Percentiles rank a stretch among this genome's conserved stretches.
These are phyloP conservation scores for Monilinia vaccinii-corymbosi DNA, from an alignment of 2,329 filamentous ascomycete species.

Conservation along the genomic window DNA sequence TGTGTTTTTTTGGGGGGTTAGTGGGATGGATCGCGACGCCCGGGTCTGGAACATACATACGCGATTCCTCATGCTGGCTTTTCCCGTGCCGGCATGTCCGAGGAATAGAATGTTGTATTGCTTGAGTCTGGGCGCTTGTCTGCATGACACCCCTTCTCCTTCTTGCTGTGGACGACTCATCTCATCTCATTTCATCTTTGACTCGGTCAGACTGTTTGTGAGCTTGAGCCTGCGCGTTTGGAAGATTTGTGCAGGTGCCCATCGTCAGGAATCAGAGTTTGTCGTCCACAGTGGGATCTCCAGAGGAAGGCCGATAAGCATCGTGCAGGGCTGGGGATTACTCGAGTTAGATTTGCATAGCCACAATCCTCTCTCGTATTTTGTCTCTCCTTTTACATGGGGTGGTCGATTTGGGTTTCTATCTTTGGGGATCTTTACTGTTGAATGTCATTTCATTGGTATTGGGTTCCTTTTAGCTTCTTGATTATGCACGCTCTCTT, in stretches of 20 bases:
- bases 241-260: not conserved
- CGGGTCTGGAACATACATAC: not conserved
- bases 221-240: not conserved
- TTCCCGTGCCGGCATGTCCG: not conserved
- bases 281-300: no score
- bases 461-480: not conserved
- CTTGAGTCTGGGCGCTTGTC: not conserved
- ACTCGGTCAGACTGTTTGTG: no score
- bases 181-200: not conserved
- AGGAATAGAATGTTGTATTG: not conserved
- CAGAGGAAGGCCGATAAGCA: not conserved
- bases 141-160: not conserved
- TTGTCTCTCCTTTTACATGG: not conserved
- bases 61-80: not conserved
- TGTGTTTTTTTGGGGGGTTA: not conserved
- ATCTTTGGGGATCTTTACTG: not conserved
- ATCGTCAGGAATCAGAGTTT: not conserved
- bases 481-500: not conserved
- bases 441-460: not conserved
- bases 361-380: slow-evolving; percentile 6
- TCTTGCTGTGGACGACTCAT: not conserved
- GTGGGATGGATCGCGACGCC: not conserved
- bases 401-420: not conserved
- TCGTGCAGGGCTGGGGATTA: not conserved
- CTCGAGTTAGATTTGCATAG: slow-evolving; percentile 1